phyloP scores from a whole-genome alignment of 2,329 filamentous ascomycete genomes.

The Fusarium newnesense region DNA sequence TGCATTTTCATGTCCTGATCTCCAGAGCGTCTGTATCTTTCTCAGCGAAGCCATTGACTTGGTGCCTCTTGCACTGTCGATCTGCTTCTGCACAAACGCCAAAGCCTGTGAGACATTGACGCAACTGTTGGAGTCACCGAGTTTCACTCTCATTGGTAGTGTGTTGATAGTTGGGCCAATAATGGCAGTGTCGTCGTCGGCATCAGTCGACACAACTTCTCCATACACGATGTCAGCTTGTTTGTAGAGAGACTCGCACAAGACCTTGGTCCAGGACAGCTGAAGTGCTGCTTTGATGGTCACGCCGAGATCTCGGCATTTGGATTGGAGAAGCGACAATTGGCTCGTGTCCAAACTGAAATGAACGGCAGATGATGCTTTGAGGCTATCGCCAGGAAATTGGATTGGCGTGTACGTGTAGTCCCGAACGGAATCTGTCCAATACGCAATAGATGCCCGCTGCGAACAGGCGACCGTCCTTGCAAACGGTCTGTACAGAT shows the following conservation, averaged over 20 bases:
- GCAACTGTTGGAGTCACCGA: accelerated
- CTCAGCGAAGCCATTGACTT: constrained; percentile 22
- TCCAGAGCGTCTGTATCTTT: constrained; percentile 14
- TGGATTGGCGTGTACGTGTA: no score
- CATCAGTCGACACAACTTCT: constrained; percentile 4
- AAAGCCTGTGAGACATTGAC: neutral
- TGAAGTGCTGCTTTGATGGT: constrained; percentile 11
- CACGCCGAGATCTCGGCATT: neutral
- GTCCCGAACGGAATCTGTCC: neutral
- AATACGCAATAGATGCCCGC: neutral
- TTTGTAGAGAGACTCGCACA: constrained; percentile 1
- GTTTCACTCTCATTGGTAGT: neutral
- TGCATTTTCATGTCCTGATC: neutral
- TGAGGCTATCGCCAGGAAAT: no score
- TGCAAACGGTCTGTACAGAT: constrained; percentile 16
- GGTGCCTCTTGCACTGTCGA: constrained; percentile 5
- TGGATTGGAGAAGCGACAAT: neutral
- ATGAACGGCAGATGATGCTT: constrained; percentile 12
- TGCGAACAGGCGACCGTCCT: neutral
- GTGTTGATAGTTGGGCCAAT: constrained; percentile 24
- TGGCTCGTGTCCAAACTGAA: neutral
- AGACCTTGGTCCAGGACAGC: constrained; percentile 12
- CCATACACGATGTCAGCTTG: constrained; percentile 14
- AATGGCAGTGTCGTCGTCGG: neutral
- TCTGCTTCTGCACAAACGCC: neutral